Conservation (phyloP, 106 monocot genomes). For the Dendrobium catenatum region DNA sequence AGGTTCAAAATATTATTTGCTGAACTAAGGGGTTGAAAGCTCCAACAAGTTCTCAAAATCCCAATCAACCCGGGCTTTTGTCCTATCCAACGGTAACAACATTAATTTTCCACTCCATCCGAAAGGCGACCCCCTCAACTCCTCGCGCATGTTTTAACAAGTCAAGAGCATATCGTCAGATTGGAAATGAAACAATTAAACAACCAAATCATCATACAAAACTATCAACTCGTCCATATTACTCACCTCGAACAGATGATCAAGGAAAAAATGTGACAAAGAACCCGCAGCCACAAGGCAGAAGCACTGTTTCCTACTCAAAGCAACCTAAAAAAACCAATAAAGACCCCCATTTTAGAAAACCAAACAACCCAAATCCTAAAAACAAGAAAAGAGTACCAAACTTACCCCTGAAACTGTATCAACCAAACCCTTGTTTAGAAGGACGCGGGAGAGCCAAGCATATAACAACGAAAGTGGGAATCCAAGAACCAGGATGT, state of each 20-base stretch:
- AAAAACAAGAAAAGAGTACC: neutral
- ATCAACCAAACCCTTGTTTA: constrained; percentile 41
- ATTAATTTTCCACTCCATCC: neutral
- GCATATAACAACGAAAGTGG: constrained; percentile 60
- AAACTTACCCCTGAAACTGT: constrained; percentile 45
- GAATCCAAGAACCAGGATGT: constrained; percentile 60
- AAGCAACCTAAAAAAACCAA: constrained; percentile 32
- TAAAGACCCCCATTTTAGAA: neutral
- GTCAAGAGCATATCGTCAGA: neutral
- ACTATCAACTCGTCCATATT: neutral
- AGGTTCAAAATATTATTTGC: neutral
- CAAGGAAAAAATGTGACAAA: constrained; percentile 81
- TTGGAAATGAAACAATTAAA: neutral
- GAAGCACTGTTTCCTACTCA: constrained; percentile 60
- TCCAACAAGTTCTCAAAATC: neutral
- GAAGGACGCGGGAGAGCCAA: constrained; percentile 43
- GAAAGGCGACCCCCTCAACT: too few species aligned
- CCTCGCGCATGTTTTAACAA: too few species aligned
- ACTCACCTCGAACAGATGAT: constrained; percentile 86
- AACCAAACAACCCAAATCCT: neutral
- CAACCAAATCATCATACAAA: neutral
- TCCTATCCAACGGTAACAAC: neutral
- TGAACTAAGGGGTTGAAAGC: neutral
- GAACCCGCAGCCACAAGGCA: constrained; percentile 69
- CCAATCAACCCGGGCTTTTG: neutral